Percentiles rank a stretch among this genome's conserved stretches.
Conservation (phyloP, 352 stramenopile genomes). For the Poterioochromonas sp. region DNA sequence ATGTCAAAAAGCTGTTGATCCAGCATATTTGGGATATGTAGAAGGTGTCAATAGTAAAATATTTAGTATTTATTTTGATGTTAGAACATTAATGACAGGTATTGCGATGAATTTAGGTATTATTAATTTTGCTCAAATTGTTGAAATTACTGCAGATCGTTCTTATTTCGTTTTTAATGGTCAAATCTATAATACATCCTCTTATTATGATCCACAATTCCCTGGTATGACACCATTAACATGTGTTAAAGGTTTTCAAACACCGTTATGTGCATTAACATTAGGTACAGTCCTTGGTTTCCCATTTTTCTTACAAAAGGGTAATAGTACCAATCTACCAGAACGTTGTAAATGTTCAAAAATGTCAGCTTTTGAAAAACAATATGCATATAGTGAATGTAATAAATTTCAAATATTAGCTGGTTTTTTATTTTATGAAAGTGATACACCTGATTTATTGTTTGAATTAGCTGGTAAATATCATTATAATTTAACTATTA, state of each 20-base stretch:
- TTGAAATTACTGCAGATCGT: neutral
- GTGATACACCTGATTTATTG: neutral
- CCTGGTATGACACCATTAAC: neutral
- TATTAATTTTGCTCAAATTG: neutral
- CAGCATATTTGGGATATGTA: neutral
- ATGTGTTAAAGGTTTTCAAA: neutral
- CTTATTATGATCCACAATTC: neutral
- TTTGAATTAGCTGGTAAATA: neutral
- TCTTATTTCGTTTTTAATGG: neutral
- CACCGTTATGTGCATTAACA: neutral
- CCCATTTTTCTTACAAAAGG: neutral
- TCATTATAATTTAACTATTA: neutral
- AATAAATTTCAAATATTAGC: neutral
- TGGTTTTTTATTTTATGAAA: neutral
- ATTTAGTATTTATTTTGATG: neutral
- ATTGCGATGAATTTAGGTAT: neutral
- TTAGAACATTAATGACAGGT: neutral
- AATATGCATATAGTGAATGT: neutral
- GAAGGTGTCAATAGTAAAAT: neutral
- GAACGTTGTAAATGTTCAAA: neutral
- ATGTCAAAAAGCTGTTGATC: neutral
- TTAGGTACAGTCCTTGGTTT: neutral
- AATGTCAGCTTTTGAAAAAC: neutral
- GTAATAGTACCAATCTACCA: neutral
- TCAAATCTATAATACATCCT: neutral